Conservation (phyloP, 139 green algal species). For the Asterochloris sp. region DNA sequence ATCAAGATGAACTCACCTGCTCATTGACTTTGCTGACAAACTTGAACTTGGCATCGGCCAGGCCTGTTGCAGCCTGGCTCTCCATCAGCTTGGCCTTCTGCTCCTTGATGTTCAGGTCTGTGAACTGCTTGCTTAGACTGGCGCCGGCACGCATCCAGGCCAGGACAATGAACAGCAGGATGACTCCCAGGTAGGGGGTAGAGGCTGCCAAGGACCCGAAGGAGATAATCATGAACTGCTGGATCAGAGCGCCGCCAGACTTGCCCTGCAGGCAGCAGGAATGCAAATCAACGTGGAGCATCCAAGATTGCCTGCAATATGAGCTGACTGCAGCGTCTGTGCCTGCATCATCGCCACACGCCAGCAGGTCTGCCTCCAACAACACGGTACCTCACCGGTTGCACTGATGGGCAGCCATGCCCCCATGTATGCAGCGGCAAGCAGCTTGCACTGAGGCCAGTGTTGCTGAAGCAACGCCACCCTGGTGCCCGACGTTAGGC, state of each 20-base stretch:
- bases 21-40: slow-evolving; percentile 46
- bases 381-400: too few relatives aligned
- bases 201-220: slow-evolving; percentile 96
- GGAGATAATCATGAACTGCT: slow-evolving; percentile 96
- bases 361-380: too few relatives aligned
- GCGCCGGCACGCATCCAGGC: slow-evolving; percentile 85
- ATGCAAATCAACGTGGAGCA: too few relatives aligned
- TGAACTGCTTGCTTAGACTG: slow-evolving; percentile 83
- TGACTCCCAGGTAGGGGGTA: slow-evolving; percentile 93
- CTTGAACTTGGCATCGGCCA: slow-evolving; percentile 15
- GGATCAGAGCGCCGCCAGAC: slow-evolving; percentile 96
- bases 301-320: too few relatives aligned
- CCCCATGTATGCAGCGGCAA: too few relatives aligned
- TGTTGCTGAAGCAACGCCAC: too few relatives aligned
- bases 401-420: too few relatives aligned
- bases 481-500: too few relatives aligned
- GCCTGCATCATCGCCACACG: too few relatives aligned
- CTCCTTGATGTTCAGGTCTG: slow-evolving; percentile 54
- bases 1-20: slow-evolving; percentile 6
- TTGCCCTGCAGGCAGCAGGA: slow-evolving; percentile 62
- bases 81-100: slow-evolving; percentile 27
- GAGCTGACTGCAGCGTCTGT: too few relatives aligned
- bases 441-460: too few relatives aligned
- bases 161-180: slow-evolving; percentile 88
- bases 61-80: neutral